phyloP scores from a whole-genome alignment of 768 basidiomycete species.

The Boletus rubescentipes region DNA sequence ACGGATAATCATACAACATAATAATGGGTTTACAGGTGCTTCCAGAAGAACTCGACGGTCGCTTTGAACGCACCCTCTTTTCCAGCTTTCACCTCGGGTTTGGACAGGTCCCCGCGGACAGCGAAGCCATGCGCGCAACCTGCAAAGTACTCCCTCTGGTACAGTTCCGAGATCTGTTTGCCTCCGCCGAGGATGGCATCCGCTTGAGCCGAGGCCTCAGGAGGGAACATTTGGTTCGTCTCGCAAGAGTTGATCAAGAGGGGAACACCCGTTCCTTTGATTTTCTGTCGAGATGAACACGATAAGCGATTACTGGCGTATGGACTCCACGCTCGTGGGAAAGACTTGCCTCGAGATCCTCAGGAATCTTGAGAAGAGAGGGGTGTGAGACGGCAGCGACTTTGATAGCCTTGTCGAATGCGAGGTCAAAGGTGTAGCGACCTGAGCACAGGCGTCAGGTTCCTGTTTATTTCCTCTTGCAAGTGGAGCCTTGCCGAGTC shows the following conservation, averaged over 20 bases:
- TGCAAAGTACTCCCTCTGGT: conserved; percentile 21
- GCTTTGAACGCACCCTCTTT: conserved; percentile 57
- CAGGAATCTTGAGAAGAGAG: conserved; percentile 36
- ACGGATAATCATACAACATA: no score
- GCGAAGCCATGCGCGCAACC: conserved; percentile 58
- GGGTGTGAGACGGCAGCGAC: conserved; percentile 48
- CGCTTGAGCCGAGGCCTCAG: conserved; percentile 41
- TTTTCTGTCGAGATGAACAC: conserved; percentile 40
- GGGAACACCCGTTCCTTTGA: conserved; percentile 47
- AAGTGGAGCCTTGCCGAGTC: no score
- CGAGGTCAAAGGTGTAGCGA: conserved; percentile 47
- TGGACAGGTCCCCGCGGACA: conserved; percentile 46
- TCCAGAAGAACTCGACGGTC: conserved; percentile 53
- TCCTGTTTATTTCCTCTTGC: no score
- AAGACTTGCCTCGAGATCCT: conserved; percentile 55
- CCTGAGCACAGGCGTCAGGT: conserved; percentile 14
- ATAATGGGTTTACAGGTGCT: conserved; percentile 23
- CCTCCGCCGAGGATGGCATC: conserved; percentile 50
- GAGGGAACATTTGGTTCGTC: conserved; percentile 50
- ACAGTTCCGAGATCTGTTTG: conserved; percentile 44
- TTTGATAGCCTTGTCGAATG: conserved; percentile 39
- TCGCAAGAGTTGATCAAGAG: conserved; percentile 70
- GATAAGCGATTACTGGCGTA: neutral
- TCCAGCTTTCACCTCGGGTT: conserved; percentile 54
- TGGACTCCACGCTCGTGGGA: neutral